A percentile compares a stretch with the other conserved stretches of the same genome.
Evolutionary conservation across 192 early-diverging fungal genomes (phyloP).

Genomic region (Backusella luteola): DNA sequence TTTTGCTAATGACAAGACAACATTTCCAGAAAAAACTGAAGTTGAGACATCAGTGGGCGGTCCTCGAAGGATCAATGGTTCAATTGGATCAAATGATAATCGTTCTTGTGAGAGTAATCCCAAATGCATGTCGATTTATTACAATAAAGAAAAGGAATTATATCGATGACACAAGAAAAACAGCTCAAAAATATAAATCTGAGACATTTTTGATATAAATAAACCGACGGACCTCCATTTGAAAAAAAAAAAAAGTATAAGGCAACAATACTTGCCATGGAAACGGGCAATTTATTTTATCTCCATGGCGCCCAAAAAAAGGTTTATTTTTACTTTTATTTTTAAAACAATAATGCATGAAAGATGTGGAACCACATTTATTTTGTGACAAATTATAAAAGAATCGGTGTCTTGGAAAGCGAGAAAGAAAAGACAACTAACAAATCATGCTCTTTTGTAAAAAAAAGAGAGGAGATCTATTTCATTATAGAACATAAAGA

Average conservation of each 20-base stretch:
- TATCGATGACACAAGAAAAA: background rate
- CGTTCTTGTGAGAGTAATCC: conserved; percentile 20
- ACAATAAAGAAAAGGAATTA: too few species aligned
- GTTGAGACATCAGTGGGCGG: conserved; percentile 19
- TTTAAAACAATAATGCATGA: background rate
- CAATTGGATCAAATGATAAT: conserved; percentile 24
- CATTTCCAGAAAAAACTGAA: conserved; percentile 14
- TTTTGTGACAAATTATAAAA: background rate
- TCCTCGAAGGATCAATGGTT: conserved; percentile 27
- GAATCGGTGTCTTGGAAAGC: background rate
- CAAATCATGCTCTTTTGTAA: background rate
- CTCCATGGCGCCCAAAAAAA: background rate
- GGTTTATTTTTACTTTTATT: background rate
- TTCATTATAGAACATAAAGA: too few species aligned
- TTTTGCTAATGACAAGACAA: conserved; percentile 16
- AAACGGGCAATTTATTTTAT: background rate
- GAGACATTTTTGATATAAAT: background rate
- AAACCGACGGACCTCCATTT: background rate
- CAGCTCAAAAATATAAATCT: background rate
- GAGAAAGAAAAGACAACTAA: background rate
- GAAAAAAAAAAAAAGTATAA: background rate
- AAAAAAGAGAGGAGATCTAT: too few species aligned
- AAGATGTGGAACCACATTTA: background rate
- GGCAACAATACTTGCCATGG: background rate
- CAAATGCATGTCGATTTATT: conserved; percentile 11